Evolutionary conservation across 345 rosid species (phyloP).

Genomic region (Capsella bursapastoris): DNA sequence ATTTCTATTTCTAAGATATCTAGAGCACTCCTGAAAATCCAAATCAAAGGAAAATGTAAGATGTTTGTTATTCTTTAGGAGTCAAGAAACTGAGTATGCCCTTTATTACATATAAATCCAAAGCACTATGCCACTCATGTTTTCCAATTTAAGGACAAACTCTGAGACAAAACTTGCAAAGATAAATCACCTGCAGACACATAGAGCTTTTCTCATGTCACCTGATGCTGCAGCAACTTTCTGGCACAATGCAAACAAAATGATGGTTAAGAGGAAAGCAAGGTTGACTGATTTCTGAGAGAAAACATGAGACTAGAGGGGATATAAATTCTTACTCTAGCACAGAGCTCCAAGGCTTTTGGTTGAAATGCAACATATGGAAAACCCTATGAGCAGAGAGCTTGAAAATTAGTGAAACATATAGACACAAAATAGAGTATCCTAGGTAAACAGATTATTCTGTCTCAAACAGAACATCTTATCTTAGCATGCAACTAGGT

Average conservation of each 20-base stretch:
- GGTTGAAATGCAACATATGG: conserved; percentile 66
- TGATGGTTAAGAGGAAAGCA: neutral
- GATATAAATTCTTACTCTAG: conserved; percentile 68
- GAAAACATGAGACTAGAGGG: neutral
- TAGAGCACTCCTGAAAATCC: conserved; percentile 58
- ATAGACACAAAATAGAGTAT: neutral
- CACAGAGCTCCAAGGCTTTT: conserved; percentile 89
- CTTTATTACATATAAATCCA: neutral
- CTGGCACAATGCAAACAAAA: conserved; percentile 19
- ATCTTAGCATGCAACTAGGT: neutral
- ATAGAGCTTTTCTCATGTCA: conserved; percentile 43
- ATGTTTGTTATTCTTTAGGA: neutral
- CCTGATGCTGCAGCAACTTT: conserved; percentile 41
- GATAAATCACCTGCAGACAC: conserved; percentile 39
- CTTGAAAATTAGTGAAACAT: neutral
- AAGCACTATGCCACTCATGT: neutral
- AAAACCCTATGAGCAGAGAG: conserved; percentile 54
- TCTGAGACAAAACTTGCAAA: neutral
- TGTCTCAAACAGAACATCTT: neutral
- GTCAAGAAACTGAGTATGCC: neutral
- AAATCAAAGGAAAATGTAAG: conserved; percentile 5
- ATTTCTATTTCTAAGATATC: conserved; percentile 72
- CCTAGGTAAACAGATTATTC: neutral
- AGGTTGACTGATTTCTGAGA: neutral
- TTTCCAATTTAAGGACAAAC: neutral